Conservation (phyloP, 2,329 filamentous ascomycete species). For the Venturia nashicola region DNA sequence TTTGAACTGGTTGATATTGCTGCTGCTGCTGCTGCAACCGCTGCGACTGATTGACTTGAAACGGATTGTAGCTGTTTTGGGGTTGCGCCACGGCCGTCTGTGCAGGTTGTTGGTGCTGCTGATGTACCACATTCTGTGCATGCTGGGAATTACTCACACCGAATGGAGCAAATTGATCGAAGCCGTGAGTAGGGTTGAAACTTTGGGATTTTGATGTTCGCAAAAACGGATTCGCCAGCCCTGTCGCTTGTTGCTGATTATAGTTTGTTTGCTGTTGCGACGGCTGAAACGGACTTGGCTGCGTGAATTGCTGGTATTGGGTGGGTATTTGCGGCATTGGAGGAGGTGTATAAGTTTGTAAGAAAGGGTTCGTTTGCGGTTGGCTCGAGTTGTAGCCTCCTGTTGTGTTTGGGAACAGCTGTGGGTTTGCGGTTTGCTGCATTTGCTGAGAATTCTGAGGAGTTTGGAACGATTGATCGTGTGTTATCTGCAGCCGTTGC, state of each 20-base stretch:
- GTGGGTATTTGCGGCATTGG: slow-evolving; percentile 28
- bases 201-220: slow-evolving; percentile 29
- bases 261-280: slow-evolving; percentile 4
- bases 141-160: background rate
- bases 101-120: background rate
- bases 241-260: slow-evolving; percentile 12
- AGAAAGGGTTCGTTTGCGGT: slow-evolving; percentile 27
- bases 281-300: background rate
- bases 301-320: slow-evolving; percentile 23
- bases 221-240: slow-evolving; percentile 29
- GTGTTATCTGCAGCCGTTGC: slow-evolving; percentile 21
- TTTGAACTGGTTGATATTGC: slow-evolving; percentile 12
- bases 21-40: slow-evolving; percentile 14
- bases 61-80: slow-evolving; percentile 3
- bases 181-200: slow-evolving; percentile 21
- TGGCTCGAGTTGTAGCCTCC: slow-evolving; percentile 42
- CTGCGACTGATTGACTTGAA: slow-evolving; percentile 7
- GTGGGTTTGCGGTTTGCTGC: slow-evolving; percentile 25
- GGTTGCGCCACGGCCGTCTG: background rate
- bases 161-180: background rate
- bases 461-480: slow-evolving; percentile 63
- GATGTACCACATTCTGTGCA: background rate
- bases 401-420: slow-evolving; percentile 64
- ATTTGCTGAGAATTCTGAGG: slow-evolving; percentile 46
- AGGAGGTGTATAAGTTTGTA: slow-evolving; percentile 28